A percentile compares a stretch with the other conserved stretches of the same genome.
Conservation (phyloP, 2,329 filamentous ascomycete species). For the Pseudopyrenochaeta lycopersici region DNA sequence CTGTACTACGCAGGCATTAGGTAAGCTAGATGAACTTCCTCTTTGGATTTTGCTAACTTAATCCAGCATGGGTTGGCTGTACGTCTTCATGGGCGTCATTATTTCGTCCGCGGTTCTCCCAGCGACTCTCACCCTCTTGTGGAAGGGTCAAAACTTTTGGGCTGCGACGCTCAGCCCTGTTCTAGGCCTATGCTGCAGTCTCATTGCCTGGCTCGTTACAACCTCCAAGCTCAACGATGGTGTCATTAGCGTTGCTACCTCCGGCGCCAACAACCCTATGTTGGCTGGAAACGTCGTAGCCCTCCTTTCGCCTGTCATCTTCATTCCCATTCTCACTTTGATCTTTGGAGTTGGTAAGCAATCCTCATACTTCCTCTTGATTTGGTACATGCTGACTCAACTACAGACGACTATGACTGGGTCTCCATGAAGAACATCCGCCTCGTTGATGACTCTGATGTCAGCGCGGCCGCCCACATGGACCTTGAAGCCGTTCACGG, state of each 20-base stretch:
- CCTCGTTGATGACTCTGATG: slow-evolving; percentile 78
- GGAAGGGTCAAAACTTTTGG: slow-evolving; percentile 80
- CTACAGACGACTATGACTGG: slow-evolving; percentile 87
- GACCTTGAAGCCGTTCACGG: slow-evolving; percentile 68
- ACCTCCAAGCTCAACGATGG: slow-evolving; percentile 45
- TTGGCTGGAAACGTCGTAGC: slow-evolving; percentile 86
- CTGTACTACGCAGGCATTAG: slow-evolving; percentile 56
- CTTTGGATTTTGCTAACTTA: not conserved
- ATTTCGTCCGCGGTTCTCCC: slow-evolving; percentile 87
- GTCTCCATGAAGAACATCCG: slow-evolving; percentile 81
- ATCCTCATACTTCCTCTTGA: not conserved
- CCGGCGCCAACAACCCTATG: slow-evolving; percentile 82
- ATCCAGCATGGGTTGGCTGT: slow-evolving; percentile 79
- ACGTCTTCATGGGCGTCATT: slow-evolving; percentile 89
- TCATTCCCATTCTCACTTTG: slow-evolving; percentile 78
- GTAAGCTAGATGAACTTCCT: slow-evolving; percentile 1
- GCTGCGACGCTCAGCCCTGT: slow-evolving; percentile 74
- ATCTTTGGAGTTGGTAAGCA: slow-evolving; percentile 61
- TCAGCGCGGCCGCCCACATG: slow-evolving; percentile 68
- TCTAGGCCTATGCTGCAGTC: slow-evolving; percentile 71
- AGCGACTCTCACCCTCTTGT: slow-evolving; percentile 80
- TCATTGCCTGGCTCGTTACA: slow-evolving; percentile 60
- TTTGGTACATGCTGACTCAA: slow-evolving; percentile 61
- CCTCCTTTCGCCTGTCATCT: slow-evolving; percentile 76
- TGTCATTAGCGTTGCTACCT: slow-evolving; percentile 42